Evolutionary conservation across 106 monocot species (phyloP), one percentile per base, ranked within the genome.

Genomic region (Vanilla planifolia): DNA sequence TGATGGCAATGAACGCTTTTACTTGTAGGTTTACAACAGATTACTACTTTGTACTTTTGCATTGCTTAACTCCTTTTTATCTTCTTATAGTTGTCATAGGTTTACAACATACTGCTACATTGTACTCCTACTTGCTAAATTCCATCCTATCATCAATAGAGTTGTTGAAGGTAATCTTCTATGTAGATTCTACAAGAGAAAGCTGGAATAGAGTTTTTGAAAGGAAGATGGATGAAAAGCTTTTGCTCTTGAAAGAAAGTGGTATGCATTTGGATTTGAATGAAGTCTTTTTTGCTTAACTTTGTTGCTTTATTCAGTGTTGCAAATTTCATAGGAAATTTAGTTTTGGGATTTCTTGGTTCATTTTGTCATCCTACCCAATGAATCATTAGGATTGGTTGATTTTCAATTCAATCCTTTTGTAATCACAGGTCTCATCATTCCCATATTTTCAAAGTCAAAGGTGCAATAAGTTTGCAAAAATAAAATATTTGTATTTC

Each of bases 201-300:
- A 75, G 59, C 60, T 72, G 85, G 44, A 60, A 73, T 48, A 52
- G 48, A 35, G 79, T 91, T 46, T 92, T 88, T 57, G 72, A 85
- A 55, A 84, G 63, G 70, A 98, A 98, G 75, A 88, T 80, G 71
- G 64, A 79, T 65, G 87, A 92, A 68, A 91, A 75, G 64, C 79
- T 84, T 68, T 60, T 71, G 61, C 79, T 44, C 1, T 59, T 98
- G 62, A 92, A 85, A 72, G 66, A 92, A 74, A 96, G 96, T 71
- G 91, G 96, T 96, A 80, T 67, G 50, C 4, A 63, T 52, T 51
- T 27, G 33, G 11, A 24, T 45, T 26, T 20, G 14, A 43, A 27
- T 33, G 25, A 42, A 65, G 50, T 8, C 51, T 48, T 53, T 26
- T 75, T 44, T 66, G 19, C 30, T 53, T 53, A 29, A 30, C 16